Conservation (phyloP, 2,329 filamentous ascomycete species). For the Myrmaecium sp. region DNA sequence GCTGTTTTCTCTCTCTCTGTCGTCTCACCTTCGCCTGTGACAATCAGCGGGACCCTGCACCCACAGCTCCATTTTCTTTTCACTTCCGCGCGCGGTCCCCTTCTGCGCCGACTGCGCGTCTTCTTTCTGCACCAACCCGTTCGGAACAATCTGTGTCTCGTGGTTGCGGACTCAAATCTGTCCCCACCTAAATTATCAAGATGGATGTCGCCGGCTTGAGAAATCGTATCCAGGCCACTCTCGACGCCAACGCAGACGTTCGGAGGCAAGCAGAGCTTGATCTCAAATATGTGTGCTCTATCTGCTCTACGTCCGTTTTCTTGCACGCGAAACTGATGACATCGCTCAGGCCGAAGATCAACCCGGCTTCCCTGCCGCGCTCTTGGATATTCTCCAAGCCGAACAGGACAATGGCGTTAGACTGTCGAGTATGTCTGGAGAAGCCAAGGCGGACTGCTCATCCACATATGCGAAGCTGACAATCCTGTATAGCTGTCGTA, state of each 20-base stretch:
- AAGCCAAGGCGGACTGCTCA: constrained; percentile 10
- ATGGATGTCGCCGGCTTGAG: constrained; percentile 65
- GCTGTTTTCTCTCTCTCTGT: too few species aligned
- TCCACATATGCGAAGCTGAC: constrained; percentile 7
- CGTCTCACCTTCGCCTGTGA: too few species aligned
- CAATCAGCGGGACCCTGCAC: too few species aligned
- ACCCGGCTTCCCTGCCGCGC: constrained; percentile 74
- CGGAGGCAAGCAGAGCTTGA: constrained; percentile 64
- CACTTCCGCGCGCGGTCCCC: too few species aligned
- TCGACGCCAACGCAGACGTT: constrained; percentile 57
- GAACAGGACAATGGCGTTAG: constrained; percentile 76
- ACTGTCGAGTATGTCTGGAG: constrained; percentile 68
- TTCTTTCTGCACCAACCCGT: too few species aligned
- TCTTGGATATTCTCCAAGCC: constrained; percentile 75
- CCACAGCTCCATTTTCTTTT: too few species aligned
- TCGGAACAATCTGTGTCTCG: too few species aligned
- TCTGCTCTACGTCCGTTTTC: constrained; percentile 4
- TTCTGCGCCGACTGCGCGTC: too few species aligned
- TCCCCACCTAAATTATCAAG: constrained; percentile 11
- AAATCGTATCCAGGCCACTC: constrained; percentile 60
- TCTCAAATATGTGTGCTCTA: constrained; percentile 54
- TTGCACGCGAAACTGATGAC: constrained; percentile 12
- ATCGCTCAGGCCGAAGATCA: constrained; percentile 63
- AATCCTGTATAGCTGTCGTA: constrained; percentile 63
- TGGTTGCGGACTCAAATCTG: too few species aligned